phyloP scores from a whole-genome alignment of 345 rosid genomes.

The Murraya koenigii region DNA sequence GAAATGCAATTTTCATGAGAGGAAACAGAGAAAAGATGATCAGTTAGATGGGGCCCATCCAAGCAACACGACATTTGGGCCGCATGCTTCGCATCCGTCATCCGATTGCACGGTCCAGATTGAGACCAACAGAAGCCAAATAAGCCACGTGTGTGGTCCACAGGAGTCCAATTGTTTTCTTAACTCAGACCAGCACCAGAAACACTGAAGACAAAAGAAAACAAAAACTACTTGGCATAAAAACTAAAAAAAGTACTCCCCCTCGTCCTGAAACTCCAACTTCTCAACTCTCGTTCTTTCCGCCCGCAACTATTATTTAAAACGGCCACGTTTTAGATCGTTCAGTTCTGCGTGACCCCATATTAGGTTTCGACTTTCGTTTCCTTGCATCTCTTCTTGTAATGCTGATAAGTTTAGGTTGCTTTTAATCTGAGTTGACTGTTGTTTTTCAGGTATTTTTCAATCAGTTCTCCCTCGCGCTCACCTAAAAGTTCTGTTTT shows the following conservation, averaged over 20 bases:
- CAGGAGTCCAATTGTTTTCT: neutral
- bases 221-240: neutral
- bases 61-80: no score
- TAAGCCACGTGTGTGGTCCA: slow-evolving; percentile 5
- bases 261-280: slow-evolving; percentile 26
- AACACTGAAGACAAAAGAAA: neutral
- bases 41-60: no score
- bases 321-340: neutral
- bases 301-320: slow-evolving; percentile 10
- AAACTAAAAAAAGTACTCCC: neutral
- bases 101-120: neutral
- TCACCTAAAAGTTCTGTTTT: neutral
- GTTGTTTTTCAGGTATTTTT: slow-evolving; percentile 9
- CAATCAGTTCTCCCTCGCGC: no score
- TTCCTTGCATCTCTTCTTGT: neutral
- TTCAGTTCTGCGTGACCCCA: neutral
- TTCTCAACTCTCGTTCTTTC: slow-evolving; percentile 27
- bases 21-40: no score
- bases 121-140: neutral
- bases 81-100: neutral
- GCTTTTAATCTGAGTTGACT: neutral
- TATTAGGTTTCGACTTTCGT: neutral
- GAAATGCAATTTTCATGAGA: no score
- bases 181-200: neutral
- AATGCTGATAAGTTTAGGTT: slow-evolving; percentile 10